A percentile compares a stretch with the other conserved stretches of the same genome.
These are phyloP conservation scores for Marvania coccoides DNA, from an alignment of 139 green algal genomes.

Conservation along the genomic window DNA sequence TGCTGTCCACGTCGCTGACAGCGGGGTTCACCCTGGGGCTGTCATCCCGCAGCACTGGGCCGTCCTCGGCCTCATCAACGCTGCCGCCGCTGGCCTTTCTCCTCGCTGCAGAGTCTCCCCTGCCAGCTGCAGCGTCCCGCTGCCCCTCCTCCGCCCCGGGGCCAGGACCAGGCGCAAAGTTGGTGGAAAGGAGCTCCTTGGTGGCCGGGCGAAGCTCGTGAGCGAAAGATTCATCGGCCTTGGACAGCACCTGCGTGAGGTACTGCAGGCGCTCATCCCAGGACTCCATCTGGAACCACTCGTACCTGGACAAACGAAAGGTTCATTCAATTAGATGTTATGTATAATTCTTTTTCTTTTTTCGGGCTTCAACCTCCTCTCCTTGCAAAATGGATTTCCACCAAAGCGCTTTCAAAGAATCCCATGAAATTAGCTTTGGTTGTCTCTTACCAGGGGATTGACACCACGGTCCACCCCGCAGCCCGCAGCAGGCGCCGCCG, in stretches of 20 bases:
- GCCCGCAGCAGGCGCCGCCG: constrained; percentile 31
- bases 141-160: background rate
- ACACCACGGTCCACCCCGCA: constrained; percentile 38
- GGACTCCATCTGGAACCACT: constrained; percentile 6
- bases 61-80: background rate
- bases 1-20: background rate
- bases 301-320: background rate
- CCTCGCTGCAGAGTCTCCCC: background rate
- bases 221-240: background rate
- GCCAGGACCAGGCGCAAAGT: constrained; percentile 8
- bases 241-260: background rate
- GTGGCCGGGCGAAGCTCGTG: background rate
- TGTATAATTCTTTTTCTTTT: no score
- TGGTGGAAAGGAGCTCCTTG: background rate
- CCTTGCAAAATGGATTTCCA: background rate
- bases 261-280: constrained; percentile 7
- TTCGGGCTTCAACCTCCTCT: background rate
- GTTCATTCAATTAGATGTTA: background rate
- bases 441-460: constrained; percentile 26
- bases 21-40: background rate
- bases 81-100: background rate
- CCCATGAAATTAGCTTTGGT: no score
- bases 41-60: background rate
- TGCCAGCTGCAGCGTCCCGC: background rate
- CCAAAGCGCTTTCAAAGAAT: no score